Conservation (phyloP, 2,329 filamentous ascomycete genomes). For the Alternaria postmessia region DNA sequence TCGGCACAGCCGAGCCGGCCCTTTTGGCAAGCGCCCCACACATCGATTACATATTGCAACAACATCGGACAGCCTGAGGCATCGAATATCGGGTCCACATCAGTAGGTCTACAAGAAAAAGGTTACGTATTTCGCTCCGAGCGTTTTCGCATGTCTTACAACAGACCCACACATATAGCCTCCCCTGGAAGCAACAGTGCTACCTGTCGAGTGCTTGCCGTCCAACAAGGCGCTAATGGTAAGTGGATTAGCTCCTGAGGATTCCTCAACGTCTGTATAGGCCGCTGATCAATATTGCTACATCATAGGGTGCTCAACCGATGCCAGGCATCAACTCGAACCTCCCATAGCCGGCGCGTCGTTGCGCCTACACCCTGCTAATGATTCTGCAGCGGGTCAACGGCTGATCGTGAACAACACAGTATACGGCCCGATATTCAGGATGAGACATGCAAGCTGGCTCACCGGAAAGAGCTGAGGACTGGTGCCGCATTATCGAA, state of each 20-base stretch:
- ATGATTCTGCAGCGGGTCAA: background rate
- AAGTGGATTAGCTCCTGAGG: background rate
- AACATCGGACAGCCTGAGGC: conserved; percentile 13
- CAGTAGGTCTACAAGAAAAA: background rate
- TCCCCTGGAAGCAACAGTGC: background rate
- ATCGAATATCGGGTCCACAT: conserved; percentile 3
- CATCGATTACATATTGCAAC: conserved; percentile 9
- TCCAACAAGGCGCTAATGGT: conserved; percentile 15
- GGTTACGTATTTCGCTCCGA: conserved; percentile 5
- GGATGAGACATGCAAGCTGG: background rate
- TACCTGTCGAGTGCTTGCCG: conserved; percentile 10
- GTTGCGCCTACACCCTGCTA: background rate
- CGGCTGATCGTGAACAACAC: background rate
- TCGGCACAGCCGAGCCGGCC: conserved; percentile 8
- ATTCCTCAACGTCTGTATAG: background rate
- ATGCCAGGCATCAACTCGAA: conserved; percentile 8
- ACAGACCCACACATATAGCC: conserved; percentile 12
- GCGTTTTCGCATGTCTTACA: conserved; percentile 4
- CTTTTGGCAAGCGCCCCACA: conserved; percentile 15
- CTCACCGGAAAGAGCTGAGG: background rate
- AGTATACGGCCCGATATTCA: background rate
- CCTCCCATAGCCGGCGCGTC: background rate
- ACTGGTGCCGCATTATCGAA: background rate
- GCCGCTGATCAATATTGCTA: conserved; percentile 12
- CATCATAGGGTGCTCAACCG: conserved; percentile 6